These are phyloP conservation scores for Elongisporangium senticosum DNA, from an alignment of 352 stramenopile species.

Conservation along the genomic window DNA sequence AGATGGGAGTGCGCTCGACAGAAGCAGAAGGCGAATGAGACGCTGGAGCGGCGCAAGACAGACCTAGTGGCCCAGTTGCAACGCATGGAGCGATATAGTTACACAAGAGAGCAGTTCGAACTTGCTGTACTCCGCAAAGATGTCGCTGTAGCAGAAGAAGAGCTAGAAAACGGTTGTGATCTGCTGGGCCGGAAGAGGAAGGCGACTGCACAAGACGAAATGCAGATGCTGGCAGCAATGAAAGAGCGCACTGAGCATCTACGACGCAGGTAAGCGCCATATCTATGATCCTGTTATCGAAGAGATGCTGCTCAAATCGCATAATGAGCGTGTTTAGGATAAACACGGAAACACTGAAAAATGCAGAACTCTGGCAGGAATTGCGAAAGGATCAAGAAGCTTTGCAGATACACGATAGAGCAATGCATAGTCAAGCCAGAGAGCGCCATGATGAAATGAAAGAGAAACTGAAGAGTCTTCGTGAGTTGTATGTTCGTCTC, in stretches of 20 bases:
- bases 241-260: neutral
- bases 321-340: neutral
- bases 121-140: neutral
- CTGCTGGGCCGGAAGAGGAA: neutral
- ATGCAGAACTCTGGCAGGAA: neutral
- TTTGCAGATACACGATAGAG: neutral
- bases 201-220: neutral
- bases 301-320: neutral
- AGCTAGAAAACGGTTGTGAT: neutral
- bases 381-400: neutral
- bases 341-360: neutral
- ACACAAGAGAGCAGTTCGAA: neutral
- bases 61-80: neutral
- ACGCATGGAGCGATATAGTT: neutral
- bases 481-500: neutral
- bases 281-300: neutral
- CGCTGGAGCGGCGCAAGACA: neutral
- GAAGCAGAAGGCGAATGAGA: neutral
- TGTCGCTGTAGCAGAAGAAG: neutral
- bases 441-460: neutral
- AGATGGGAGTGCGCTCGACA: neutral
- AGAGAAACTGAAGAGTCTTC: neutral
- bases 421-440: neutral
- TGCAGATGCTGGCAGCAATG: neutral
- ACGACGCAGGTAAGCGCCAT: neutral